phyloP scores from a whole-genome alignment of 2,329 filamentous ascomycete species.

The Coniochaeta pulveracea region DNA sequence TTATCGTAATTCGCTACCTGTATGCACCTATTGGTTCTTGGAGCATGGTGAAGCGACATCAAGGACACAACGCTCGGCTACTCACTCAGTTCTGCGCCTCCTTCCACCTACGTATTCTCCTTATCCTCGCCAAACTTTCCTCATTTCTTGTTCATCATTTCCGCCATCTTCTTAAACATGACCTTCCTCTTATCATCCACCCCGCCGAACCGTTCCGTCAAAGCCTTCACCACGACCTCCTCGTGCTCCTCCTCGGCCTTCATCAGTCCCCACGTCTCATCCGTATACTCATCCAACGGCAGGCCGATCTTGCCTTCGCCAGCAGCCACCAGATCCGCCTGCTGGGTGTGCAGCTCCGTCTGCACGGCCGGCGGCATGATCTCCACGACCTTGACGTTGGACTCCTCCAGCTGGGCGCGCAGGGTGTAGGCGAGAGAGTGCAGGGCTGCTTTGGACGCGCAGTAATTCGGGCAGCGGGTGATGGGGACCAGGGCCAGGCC shows the following conservation, averaged over 20 bases:
- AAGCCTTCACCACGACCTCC: conserved; percentile 11
- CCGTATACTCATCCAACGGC: conserved; percentile 18
- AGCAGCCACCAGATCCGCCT: conserved; percentile 20
- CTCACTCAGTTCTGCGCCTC: too few species aligned
- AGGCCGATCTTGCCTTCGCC: conserved; percentile 18
- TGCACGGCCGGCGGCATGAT: conserved; percentile 32
- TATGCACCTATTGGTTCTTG: too few species aligned
- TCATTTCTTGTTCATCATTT: conserved; percentile 6
- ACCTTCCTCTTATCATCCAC: conserved; percentile 11
- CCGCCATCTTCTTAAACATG: conserved; percentile 8
- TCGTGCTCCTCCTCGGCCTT: conserved; percentile 26
- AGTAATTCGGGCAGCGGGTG: conserved; percentile 36
- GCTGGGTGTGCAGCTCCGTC: conserved; percentile 36
- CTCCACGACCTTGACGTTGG: conserved; percentile 29
- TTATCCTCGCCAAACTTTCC: background rate
- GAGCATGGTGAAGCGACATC: too few species aligned
- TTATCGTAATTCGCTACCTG: too few species aligned
- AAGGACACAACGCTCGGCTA: too few species aligned
- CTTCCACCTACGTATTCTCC: too few species aligned
- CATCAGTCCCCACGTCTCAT: conserved; percentile 32
- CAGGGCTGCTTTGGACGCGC: conserved; percentile 40
- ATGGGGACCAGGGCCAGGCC: conserved; percentile 33
- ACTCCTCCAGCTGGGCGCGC: conserved; percentile 12
- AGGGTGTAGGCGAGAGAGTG: conserved; percentile 21
- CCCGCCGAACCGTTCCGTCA: conserved; percentile 6